A percentile compares a stretch with the other conserved stretches of the same genome.
phyloP scores from a whole-genome alignment of 768 basidiomycete species.

The Amanita pseudoporphyria region DNA sequence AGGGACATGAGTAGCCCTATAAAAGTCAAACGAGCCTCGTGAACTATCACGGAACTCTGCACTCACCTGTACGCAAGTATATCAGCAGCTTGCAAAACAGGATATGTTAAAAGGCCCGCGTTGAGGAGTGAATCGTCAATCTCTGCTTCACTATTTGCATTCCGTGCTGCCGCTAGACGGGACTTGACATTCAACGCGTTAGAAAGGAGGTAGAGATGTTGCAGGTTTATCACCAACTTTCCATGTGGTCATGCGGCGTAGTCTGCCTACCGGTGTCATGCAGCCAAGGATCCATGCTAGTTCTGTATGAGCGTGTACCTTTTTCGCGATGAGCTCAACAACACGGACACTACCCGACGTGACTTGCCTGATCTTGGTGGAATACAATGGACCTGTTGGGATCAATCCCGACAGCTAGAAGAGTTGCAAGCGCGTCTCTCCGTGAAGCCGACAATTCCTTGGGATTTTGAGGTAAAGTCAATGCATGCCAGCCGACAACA shows the following conservation, averaged over 20 bases:
- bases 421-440: slow-evolving; percentile 68
- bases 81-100: slow-evolving; percentile 89
- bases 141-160: slow-evolving; percentile 65
- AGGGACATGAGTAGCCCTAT: slow-evolving; percentile 84
- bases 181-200: slow-evolving; percentile 35
- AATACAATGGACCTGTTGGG: slow-evolving; percentile 67
- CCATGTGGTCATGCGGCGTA: slow-evolving; percentile 94
- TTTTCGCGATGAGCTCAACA: neutral
- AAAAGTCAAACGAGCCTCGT: neutral
- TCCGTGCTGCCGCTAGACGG: slow-evolving; percentile 63
- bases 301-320: slow-evolving; percentile 83
- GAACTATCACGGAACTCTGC: slow-evolving; percentile 11
- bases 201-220: slow-evolving; percentile 1
- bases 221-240: slow-evolving; percentile 44
- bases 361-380: slow-evolving; percentile 79
- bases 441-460: slow-evolving; percentile 47
- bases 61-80: slow-evolving; percentile 72
- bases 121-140: slow-evolving; percentile 78
- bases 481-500: slow-evolving; percentile 90
- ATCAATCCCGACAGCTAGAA: slow-evolving; percentile 82
- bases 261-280: slow-evolving; percentile 69
- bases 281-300: slow-evolving; percentile 88
- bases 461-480: slow-evolving; percentile 88
- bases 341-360: neutral
- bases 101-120: slow-evolving; percentile 84